Evolutionary conservation across 2,329 filamentous ascomycete genomes (phyloP).

Genomic region (Sclerotinia spermophila): DNA sequence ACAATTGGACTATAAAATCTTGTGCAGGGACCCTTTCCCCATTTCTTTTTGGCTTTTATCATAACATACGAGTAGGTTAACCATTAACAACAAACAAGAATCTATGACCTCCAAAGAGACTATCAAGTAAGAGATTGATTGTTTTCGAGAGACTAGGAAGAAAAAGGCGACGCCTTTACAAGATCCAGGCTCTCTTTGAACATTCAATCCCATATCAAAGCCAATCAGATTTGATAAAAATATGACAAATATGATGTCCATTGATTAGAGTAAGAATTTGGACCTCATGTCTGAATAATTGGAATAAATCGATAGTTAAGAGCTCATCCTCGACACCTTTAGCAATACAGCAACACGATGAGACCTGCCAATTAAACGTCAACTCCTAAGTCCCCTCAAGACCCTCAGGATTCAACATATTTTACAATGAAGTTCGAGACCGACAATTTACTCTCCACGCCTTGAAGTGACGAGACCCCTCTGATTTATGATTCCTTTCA

Average conservation of each 20-base stretch:
- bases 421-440: not conserved
- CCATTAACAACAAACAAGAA: not conserved
- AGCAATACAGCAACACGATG: not conserved
- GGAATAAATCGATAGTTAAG: not conserved
- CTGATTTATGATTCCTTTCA: not conserved
- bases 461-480: not conserved
- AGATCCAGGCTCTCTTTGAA: not conserved
- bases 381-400: not conserved
- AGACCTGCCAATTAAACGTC: not conserved
- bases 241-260: not conserved
- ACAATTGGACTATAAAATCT: not conserved
- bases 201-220: not conserved
- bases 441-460: not conserved
- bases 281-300: not conserved
- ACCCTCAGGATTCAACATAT: not conserved
- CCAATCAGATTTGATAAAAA: not conserved
- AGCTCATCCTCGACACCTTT: not conserved
- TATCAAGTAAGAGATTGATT: not conserved
- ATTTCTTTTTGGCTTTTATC: not conserved
- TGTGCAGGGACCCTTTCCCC: constrained; percentile 3
- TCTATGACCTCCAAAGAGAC: not conserved
- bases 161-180: not conserved
- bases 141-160: not conserved
- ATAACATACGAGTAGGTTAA: not conserved
- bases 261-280: not conserved